Percentiles rank a stretch among this genome's conserved stretches.
Conservation (phyloP, 78 protist genomes). For the slime mould (Dictyostelium discoideum) region DNA sequence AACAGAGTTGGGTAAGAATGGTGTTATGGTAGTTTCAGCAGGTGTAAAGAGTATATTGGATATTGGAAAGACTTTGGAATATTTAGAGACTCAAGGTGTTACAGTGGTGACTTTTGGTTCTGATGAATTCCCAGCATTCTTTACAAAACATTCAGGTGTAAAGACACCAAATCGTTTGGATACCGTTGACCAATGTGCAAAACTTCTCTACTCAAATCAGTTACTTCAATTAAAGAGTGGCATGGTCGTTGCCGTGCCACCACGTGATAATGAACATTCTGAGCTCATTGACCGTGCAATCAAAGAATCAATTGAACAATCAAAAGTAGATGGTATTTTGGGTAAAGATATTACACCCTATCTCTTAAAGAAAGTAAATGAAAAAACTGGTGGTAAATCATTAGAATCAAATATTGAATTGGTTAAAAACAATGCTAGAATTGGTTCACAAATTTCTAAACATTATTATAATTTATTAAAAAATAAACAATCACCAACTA, state of each 20-base stretch:
- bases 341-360: slow-evolving; percentile 97
- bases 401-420: slow-evolving; percentile 89
- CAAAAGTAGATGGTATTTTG: not conserved
- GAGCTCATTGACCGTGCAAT: slow-evolving; percentile 70
- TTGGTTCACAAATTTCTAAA: slow-evolving; percentile 91
- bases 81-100: slow-evolving; percentile 93
- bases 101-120: slow-evolving; percentile 82
- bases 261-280: slow-evolving; percentile 32
- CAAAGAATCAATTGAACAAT: slow-evolving; percentile 58
- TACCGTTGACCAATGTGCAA: slow-evolving; percentile 13
- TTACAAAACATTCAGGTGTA: slow-evolving; percentile 28
- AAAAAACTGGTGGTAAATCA: slow-evolving; percentile 89
- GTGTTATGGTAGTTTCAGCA: slow-evolving; percentile 97
- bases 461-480: not conserved
- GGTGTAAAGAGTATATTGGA: slow-evolving; percentile 98
- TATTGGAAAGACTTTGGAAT: slow-evolving; percentile 88
- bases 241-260: slow-evolving; percentile 90
- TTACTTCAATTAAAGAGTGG: slow-evolving; percentile 64
- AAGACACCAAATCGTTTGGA: slow-evolving; percentile 42
- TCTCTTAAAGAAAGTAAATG: slow-evolving; percentile 83
- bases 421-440: slow-evolving; percentile 91
- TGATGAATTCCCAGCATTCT: slow-evolving; percentile 94
- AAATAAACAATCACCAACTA: not conserved
- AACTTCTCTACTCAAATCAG: slow-evolving; percentile 38
- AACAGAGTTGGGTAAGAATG: slow-evolving; percentile 95